These are phyloP conservation scores for Bacterosira constricta DNA, from an alignment of 108 stramenopile species.

Conservation along the genomic window DNA sequence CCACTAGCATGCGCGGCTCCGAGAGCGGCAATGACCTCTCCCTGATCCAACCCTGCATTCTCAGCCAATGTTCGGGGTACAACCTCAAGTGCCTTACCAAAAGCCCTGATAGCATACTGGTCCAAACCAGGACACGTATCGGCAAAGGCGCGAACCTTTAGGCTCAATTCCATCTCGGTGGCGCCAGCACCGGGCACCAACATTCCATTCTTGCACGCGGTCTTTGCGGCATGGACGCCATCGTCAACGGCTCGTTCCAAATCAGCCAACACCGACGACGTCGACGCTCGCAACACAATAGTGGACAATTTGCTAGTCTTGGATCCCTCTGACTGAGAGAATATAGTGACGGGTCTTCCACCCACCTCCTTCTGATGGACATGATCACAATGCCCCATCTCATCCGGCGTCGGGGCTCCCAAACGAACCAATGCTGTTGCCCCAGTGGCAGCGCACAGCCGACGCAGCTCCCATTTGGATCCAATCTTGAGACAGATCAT, in stretches of 20 bases:
- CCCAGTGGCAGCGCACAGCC: constrained; percentile 92
- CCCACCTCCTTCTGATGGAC: constrained; percentile 89
- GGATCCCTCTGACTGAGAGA: constrained; percentile 74
- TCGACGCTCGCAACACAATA: constrained; percentile 93
- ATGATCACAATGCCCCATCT: constrained; percentile 88
- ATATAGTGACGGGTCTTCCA: constrained; percentile 90
- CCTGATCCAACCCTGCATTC: constrained; percentile 94
- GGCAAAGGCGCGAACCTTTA: constrained; percentile 78
- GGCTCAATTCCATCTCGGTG: constrained; percentile 91
- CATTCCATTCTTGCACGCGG: constrained; percentile 88
- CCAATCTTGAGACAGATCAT: constrained; percentile 90
- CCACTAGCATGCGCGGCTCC: constrained; percentile 91
- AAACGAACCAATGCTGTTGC: constrained; percentile 96
- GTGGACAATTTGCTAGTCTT: constrained; percentile 88
- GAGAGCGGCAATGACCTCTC: constrained; percentile 81
- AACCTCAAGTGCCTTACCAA: constrained; percentile 96
- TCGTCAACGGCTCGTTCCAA: constrained; percentile 97
- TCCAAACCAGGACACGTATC: constrained; percentile 94
- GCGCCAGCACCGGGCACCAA: constrained; percentile 96
- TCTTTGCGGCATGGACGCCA: constrained; percentile 90
- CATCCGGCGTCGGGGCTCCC: constrained; percentile 95
- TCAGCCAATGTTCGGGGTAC: constrained; percentile 95
- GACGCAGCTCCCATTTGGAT: constrained; percentile 98
- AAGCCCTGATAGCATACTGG: constrained; percentile 97
- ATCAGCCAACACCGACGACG: constrained; percentile 92